phyloP scores from a whole-genome alignment of 768 basidiomycete genomes.

The Collybia mongolica region DNA sequence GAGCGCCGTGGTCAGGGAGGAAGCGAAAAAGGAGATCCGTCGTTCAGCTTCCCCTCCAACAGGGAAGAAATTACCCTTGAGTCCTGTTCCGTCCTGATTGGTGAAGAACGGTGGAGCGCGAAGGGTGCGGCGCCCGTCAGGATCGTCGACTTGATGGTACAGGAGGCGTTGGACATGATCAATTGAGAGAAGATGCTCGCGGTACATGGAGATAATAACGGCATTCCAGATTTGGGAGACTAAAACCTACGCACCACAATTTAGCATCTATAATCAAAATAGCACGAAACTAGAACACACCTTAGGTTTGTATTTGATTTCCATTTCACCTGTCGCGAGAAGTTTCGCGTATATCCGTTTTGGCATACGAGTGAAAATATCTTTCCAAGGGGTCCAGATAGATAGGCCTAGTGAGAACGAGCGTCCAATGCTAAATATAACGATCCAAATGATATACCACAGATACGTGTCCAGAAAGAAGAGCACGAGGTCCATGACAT shows the following conservation, averaged over 20 bases:
- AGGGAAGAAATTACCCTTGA: slow-evolving; percentile 89
- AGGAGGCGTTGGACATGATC: slow-evolving; percentile 97
- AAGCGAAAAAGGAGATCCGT: slow-evolving; percentile 98
- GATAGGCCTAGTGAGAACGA: slow-evolving; percentile 92
- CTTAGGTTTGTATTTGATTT: slow-evolving; percentile 99
- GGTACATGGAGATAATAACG: slow-evolving; percentile 99
- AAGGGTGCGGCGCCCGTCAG: slow-evolving; percentile 86
- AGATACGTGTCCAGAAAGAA: slow-evolving; percentile 99
- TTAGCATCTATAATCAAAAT: background rate
- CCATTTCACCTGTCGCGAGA: slow-evolving; percentile 95
- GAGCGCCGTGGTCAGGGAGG: slow-evolving; percentile 92
- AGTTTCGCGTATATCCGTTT: slow-evolving; percentile 99
- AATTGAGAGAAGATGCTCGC: slow-evolving; percentile 96
- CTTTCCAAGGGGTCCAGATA: slow-evolving; percentile 99
- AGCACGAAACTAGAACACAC: slow-evolving; percentile 29
- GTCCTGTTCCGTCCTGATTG: slow-evolving; percentile 72
- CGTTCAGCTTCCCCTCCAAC: slow-evolving; percentile 93
- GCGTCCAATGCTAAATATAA: slow-evolving; percentile 87
- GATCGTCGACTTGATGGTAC: slow-evolving; percentile 93
- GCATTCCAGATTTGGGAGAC: slow-evolving; percentile 99
- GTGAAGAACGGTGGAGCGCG: slow-evolving; percentile 99
- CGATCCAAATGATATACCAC: slow-evolving; percentile 99
- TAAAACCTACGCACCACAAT: slow-evolving; percentile 53
- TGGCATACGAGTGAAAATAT: slow-evolving; percentile 92
- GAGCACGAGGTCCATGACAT: slow-evolving; percentile 94